These are phyloP conservation scores for Starmerella tilneyi DNA, from an alignment of 805 yeast genomes.

Conservation along the genomic window DNA sequence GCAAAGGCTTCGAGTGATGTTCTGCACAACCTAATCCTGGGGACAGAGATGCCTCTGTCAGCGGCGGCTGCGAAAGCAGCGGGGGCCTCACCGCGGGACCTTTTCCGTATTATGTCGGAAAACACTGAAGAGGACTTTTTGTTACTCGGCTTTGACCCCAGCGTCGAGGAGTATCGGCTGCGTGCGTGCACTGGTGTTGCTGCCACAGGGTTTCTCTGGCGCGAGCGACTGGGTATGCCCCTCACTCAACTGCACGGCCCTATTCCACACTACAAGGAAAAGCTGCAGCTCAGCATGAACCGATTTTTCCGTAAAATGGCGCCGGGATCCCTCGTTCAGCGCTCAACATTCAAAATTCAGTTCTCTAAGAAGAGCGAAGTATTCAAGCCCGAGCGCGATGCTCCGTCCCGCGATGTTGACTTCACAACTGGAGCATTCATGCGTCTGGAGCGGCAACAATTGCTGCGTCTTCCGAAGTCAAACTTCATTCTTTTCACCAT, in stretches of 20 bases:
- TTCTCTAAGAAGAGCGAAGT: conserved; percentile 39
- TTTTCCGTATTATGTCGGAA: conserved; percentile 14
- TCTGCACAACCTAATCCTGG: conserved; percentile 12
- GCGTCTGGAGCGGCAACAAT: conserved; percentile 51
- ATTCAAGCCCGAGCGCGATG: conserved; percentile 38
- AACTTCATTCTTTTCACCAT: conserved; percentile 42
- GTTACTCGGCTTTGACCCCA: conserved; percentile 40
- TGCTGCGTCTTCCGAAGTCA: conserved; percentile 44
- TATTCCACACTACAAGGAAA: conserved; percentile 54
- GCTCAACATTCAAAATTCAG: conserved; percentile 65
- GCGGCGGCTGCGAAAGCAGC: background rate
- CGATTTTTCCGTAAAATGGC: conserved; percentile 50
- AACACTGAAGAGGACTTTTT: conserved; percentile 57
- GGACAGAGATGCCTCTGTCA: conserved; percentile 6
- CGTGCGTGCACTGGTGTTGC: conserved; percentile 51
- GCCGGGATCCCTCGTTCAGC: conserved; percentile 46
- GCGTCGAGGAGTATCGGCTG: conserved; percentile 36
- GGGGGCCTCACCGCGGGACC: background rate
- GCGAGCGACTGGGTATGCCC: conserved; percentile 41
- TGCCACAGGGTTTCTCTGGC: conserved; percentile 67
- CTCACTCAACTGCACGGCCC: conserved; percentile 57
- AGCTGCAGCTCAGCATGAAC: conserved; percentile 54
- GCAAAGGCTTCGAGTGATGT: conserved; percentile 14
- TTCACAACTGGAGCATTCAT: conserved; percentile 38
- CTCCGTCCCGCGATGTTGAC: conserved; percentile 31